Percentiles rank a stretch among this genome's conserved stretches.
Evolutionary conservation across 1,284 basidiomycete genomes (phyloP).

Genomic region (Sphaerobolus stellatus): DNA sequence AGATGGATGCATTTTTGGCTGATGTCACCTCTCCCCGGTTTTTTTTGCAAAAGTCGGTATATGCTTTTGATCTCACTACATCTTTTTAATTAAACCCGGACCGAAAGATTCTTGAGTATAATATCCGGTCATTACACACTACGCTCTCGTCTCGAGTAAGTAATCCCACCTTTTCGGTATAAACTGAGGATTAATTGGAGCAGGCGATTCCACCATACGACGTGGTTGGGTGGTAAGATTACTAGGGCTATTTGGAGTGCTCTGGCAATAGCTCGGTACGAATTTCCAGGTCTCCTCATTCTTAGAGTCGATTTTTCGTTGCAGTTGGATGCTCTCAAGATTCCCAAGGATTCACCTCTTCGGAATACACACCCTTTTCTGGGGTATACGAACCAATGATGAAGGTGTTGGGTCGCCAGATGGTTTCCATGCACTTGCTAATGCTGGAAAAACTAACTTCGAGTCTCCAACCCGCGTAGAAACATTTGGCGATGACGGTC

Average conservation of each 20-base stretch:
- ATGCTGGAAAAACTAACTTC: conserved; percentile 42
- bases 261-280: conserved; percentile 32
- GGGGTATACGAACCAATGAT: conserved; percentile 49
- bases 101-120: conserved; percentile 36
- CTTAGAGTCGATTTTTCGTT: background rate
- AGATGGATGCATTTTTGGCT: conserved; percentile 46
- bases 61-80: background rate
- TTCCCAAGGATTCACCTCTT: conserved; percentile 45
- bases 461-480: conserved; percentile 41
- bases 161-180: too few species aligned
- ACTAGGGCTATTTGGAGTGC: conserved; percentile 36
- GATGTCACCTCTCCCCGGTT: conserved; percentile 44
- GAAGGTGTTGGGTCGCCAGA: conserved; percentile 42
- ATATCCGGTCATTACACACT: conserved; percentile 39
- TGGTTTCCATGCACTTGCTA: conserved; percentile 40
- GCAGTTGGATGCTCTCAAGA: conserved; percentile 38
- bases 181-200: too few species aligned
- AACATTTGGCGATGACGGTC: conserved; percentile 39
- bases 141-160: too few species aligned
- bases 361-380: conserved; percentile 45
- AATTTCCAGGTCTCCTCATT: conserved; percentile 4
- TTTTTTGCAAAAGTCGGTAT: conserved; percentile 54
- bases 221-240: conserved; percentile 39
- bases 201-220: conserved; percentile 10
- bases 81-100: background rate